A percentile compares a stretch with the other conserved stretches of the same genome.
Conservation (phyloP, 2,329 filamentous ascomycete genomes). For the Zymoseptoria crescenta region DNA sequence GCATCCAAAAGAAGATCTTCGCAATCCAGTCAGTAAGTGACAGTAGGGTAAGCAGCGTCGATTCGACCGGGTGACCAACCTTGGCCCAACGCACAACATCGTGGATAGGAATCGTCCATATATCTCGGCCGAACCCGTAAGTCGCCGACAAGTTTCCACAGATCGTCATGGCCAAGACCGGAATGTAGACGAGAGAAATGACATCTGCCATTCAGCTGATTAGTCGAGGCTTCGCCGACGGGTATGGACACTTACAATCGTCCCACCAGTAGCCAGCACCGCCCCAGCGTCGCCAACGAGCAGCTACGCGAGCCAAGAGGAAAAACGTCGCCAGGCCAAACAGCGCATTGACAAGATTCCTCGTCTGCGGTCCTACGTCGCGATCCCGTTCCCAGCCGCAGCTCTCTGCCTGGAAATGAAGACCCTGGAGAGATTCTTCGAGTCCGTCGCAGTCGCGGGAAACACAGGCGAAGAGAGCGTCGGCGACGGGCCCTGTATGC, state of each 20-base stretch:
- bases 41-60: too few species aligned
- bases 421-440: background rate
- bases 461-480: background rate
- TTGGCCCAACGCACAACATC: background rate
- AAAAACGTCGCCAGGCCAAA: background rate
- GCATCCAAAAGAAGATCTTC: constrained; percentile 1
- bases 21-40: too few species aligned
- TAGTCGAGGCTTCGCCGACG: too few species aligned
- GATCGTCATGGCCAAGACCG: background rate
- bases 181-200: background rate
- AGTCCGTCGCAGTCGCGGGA: background rate
- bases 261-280: background rate
- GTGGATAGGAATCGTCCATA: background rate
- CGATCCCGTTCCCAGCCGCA: background rate
- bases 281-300: background rate
- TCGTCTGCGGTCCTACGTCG: too few species aligned
- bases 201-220: background rate
- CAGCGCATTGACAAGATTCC: too few species aligned
- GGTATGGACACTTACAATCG: background rate
- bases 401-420: background rate
- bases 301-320: background rate
- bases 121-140: background rate
- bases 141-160: background rate
- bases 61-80: background rate
- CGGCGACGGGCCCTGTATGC: background rate